Percentiles rank a stretch among this genome's conserved stretches.
phyloP scores from a whole-genome alignment of 352 stramenopile species.

The Globisporangium parvum region DNA sequence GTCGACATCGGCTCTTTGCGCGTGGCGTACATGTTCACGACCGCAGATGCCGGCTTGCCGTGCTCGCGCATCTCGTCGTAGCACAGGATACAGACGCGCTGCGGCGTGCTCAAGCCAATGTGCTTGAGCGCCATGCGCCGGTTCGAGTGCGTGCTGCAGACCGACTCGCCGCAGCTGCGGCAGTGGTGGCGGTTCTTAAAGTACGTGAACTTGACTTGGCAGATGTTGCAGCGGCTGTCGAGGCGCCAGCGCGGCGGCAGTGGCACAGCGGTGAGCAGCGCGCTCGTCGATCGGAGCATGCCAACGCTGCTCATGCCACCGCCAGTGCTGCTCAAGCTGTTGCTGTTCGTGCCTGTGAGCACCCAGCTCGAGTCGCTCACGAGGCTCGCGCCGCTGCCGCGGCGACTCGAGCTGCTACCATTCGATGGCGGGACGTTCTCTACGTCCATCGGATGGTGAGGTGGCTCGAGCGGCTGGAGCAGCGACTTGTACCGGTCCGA shows the following conservation, averaged over 20 bases:
- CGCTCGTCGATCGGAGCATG: slow-evolving; percentile 20
- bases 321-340: not conserved
- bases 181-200: slow-evolving; percentile 86
- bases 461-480: slow-evolving; percentile 1
- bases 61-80: slow-evolving; percentile 74
- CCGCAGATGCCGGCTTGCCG: slow-evolving; percentile 52
- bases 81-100: slow-evolving; percentile 77
- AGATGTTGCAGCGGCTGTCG: slow-evolving; percentile 79
- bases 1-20: too few relatives aligned
- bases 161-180: slow-evolving; percentile 80
- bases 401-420: not conserved
- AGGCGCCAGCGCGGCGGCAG: slow-evolving; percentile 67
- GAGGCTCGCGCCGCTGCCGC: not conserved
- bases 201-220: slow-evolving; percentile 81
- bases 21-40: slow-evolving; percentile 58
- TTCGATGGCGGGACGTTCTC: slow-evolving; percentile 6
- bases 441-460: not conserved
- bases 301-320: slow-evolving; percentile 12
- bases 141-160: slow-evolving; percentile 80
- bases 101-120: slow-evolving; percentile 45
- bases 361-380: slow-evolving; percentile 4
- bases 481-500: slow-evolving; percentile 45
- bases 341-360: slow-evolving; percentile 2
- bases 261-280: slow-evolving; percentile 20
- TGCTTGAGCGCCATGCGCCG: slow-evolving; percentile 57